Evolutionary conservation across 208 protist genomes (phyloP), one percentile per base, ranked within the genome.

Genomic region (Trypanosoma melophagium): DNA sequence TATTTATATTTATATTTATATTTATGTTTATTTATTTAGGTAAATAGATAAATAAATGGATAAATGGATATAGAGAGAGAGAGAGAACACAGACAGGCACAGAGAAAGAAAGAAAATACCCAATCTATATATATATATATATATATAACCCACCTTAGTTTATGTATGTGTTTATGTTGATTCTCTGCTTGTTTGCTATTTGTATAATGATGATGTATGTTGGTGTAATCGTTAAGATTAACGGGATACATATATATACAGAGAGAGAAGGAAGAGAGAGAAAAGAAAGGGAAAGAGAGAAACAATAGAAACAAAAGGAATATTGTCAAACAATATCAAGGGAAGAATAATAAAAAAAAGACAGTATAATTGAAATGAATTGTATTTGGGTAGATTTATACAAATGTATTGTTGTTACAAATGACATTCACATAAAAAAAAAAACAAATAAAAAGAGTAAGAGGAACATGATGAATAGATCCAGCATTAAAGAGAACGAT

Each of bases 311-410:
- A 7, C 7, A 21, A 21, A 21, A 24, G 51, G 28, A 5, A 35
- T 35, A 35, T 35, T 35, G 5, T 35, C 5, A 35, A 24, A 55
- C 2, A 55, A 55, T 25, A 24, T 7, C 5, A 25, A 1, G 25
- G 14, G 17, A 45, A 66, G 61, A 65, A 71, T 41, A 41, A 66
- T 45, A 50, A 41, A 61, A 56, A 42, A 69, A 35, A 7, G 5
- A 35, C 5, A 21, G 2, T 35, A 44, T 64, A 25, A 50, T 12
- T 28, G 13, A n/a, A 19, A 9, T 45, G 38, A 25, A 60, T 24
- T 14, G 40, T 17, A 45, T 49, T 17, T 28, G 8, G 21, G 16
- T n/a, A 17, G 24, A 41, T 28, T 4, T 28, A 28, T 35, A 35
- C 22, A 58, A 19, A 58, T 17, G n/a, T 5, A 35, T 1, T 35